Percentiles rank a stretch among this genome's conserved stretches.
Conservation (phyloP, 169 alveolate species). For the Cryptosporidium canis region DNA sequence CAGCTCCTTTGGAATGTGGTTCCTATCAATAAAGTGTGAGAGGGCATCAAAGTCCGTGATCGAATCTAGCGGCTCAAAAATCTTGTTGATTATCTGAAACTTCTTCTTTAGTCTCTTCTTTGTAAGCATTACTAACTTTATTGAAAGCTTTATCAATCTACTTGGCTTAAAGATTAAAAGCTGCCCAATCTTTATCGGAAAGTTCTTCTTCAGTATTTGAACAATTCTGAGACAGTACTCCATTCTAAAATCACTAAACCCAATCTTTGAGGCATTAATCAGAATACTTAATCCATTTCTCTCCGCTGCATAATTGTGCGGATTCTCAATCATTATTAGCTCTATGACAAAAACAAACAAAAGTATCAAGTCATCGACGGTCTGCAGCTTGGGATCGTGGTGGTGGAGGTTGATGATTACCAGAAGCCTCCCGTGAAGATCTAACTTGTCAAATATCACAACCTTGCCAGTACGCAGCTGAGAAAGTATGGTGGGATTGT, state of each 20-base stretch:
- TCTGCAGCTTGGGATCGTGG: slow-evolving; percentile 26
- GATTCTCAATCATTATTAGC: slow-evolving; percentile 63
- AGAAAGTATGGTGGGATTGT: slow-evolving; percentile 56
- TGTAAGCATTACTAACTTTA: slow-evolving; percentile 14
- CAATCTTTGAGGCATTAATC: slow-evolving; percentile 37
- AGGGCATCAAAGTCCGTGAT: slow-evolving; percentile 71
- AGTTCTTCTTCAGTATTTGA: slow-evolving; percentile 7
- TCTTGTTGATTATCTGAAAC: slow-evolving; percentile 62
- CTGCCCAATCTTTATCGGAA: slow-evolving; percentile 61
- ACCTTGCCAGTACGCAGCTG: slow-evolving; percentile 55
- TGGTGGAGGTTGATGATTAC: slow-evolving; percentile 51
- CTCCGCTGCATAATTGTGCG: slow-evolving; percentile 31
- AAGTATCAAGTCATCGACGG: slow-evolving; percentile 50
- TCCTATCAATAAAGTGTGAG: slow-evolving; percentile 67
- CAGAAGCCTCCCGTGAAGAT: slow-evolving; percentile 55
- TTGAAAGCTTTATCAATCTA: slow-evolving; percentile 17
- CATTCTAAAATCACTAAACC: slow-evolving; percentile 30
- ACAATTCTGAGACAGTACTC: slow-evolving; percentile 30
- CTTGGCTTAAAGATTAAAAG: slow-evolving; percentile 48
- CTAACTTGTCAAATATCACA: slow-evolving; percentile 52
- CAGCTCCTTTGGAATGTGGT: slow-evolving; percentile 39
- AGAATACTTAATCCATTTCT: slow-evolving; percentile 45
- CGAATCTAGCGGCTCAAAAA: slow-evolving; percentile 47
- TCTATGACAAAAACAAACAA: slow-evolving; percentile 54
- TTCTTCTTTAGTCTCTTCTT: slow-evolving; percentile 11